A percentile compares a stretch with the other conserved stretches of the same genome.
phyloP scores from a whole-genome alignment of 2,329 filamentous ascomycete genomes.

The Phaeosphaeriaceae sp. region DNA sequence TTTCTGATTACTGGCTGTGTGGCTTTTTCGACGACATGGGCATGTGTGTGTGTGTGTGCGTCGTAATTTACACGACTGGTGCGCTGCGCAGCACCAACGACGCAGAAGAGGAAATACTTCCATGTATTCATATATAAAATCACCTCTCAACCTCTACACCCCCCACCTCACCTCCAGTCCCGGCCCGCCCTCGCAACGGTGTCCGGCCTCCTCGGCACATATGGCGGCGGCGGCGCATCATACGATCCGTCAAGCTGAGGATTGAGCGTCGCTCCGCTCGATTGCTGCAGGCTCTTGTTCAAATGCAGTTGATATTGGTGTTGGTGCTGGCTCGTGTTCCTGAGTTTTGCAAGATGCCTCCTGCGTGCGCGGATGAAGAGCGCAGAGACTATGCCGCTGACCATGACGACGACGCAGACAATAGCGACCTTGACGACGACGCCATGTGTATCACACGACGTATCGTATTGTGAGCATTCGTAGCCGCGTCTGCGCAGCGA shows the following conservation, averaged over 20 bases:
- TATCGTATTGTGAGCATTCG: conserved; percentile 16
- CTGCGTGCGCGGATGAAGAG: conserved; percentile 18
- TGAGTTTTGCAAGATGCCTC: not conserved
- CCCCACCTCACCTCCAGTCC: conserved; percentile 2
- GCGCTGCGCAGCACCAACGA: too few species aligned
- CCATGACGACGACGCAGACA: conserved; percentile 19
- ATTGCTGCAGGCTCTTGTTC: too few species aligned
- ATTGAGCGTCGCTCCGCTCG: too few species aligned
- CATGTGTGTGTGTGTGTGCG: too few species aligned
- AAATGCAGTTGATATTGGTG: not conserved
- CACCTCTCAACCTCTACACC: too few species aligned
- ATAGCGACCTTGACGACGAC: conserved; percentile 28
- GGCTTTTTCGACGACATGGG: too few species aligned
- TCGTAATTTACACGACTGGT: too few species aligned
- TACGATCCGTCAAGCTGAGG: too few species aligned
- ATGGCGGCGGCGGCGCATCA: conserved; percentile 19
- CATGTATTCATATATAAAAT: too few species aligned
- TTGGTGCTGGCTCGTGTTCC: not conserved
- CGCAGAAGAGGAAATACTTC: too few species aligned
- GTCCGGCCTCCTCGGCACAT: conserved; percentile 18
- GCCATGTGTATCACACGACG: conserved; percentile 24
- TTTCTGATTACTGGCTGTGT: too few species aligned
- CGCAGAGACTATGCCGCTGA: conserved; percentile 17
- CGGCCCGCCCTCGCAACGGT: conserved; percentile 6
- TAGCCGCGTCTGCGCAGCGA: conserved; percentile 14